These are phyloP conservation scores for Dipteronia dyeriana DNA, from an alignment of 345 rosid genomes.

Conservation along the genomic window DNA sequence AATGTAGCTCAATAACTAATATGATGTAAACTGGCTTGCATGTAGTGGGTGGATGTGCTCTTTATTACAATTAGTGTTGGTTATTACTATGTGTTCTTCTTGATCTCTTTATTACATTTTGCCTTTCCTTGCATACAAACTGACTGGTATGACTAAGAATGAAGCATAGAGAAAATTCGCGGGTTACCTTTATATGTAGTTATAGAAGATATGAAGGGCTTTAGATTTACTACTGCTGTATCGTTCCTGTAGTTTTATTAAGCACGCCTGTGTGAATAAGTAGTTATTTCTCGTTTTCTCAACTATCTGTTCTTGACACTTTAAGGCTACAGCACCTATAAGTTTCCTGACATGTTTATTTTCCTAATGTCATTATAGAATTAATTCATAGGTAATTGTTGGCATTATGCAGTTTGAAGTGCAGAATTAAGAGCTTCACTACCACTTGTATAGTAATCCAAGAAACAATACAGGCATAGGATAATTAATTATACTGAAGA, in stretches of 20 bases:
- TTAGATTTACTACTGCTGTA: background rate
- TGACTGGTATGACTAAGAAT: background rate
- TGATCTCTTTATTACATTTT: background rate
- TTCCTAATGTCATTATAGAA: background rate
- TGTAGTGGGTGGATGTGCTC: constrained; percentile 3
- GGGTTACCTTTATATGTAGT: background rate
- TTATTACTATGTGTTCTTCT: background rate
- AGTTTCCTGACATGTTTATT: background rate
- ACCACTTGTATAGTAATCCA: background rate
- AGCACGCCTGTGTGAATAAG: background rate
- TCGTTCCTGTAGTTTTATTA: background rate
- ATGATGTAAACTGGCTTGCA: constrained; percentile 2
- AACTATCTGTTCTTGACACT: background rate
- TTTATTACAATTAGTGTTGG: background rate
- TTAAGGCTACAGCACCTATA: background rate
- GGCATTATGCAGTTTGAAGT: background rate
- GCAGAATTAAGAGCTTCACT: background rate
- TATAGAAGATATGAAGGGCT: background rate
- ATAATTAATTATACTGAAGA: background rate
- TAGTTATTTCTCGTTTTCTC: background rate
- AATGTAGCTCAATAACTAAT: background rate
- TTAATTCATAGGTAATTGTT: background rate
- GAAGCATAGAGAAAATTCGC: background rate
- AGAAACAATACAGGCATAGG: background rate
- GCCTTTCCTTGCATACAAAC: background rate